Conservation (phyloP, 305 asterid genomes). For the Coffea humblotiana region DNA sequence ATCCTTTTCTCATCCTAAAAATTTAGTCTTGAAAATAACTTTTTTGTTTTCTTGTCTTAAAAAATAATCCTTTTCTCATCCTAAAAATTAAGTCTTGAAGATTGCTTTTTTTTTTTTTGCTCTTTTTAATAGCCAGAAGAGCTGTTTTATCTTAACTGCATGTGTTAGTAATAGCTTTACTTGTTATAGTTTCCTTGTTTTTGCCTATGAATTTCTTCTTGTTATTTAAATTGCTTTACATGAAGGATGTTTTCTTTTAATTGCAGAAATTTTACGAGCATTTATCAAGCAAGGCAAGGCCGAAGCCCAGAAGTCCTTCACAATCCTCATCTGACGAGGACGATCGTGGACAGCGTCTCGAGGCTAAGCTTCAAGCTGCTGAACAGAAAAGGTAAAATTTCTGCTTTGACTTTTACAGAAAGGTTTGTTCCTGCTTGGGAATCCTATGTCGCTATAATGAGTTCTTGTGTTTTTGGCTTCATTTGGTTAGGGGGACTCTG, state of each 20-base stretch:
- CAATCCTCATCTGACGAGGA: slow-evolving; percentile 63
- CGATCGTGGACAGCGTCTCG: slow-evolving; percentile 86
- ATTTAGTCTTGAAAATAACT: neutral
- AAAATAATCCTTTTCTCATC: neutral
- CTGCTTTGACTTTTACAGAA: neutral
- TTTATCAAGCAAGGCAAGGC: slow-evolving; percentile 87
- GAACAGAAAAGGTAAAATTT: slow-evolving; percentile 71
- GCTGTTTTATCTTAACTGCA: neutral
- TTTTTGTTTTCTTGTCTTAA: neutral
- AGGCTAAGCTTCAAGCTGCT: slow-evolving; percentile 98
- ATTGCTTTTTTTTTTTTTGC: neutral
- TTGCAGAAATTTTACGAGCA: slow-evolving; percentile 77
- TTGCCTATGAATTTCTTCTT: neutral
- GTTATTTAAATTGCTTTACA: neutral
- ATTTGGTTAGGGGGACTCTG: neutral
- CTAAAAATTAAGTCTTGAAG: neutral
- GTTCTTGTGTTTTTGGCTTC: neutral
- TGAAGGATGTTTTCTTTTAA: neutral
- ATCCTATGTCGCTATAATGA: slow-evolving; percentile 12
- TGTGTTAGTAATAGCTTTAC: neutral
- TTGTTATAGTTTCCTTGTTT: neutral
- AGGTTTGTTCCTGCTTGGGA: neutral
- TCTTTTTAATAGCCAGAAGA: neutral
- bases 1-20: too few relatives aligned
- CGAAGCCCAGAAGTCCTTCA: slow-evolving; percentile 82